Conservation (phyloP, 2,329 filamentous ascomycete genomes). For the Verticillium tricorpus region DNA sequence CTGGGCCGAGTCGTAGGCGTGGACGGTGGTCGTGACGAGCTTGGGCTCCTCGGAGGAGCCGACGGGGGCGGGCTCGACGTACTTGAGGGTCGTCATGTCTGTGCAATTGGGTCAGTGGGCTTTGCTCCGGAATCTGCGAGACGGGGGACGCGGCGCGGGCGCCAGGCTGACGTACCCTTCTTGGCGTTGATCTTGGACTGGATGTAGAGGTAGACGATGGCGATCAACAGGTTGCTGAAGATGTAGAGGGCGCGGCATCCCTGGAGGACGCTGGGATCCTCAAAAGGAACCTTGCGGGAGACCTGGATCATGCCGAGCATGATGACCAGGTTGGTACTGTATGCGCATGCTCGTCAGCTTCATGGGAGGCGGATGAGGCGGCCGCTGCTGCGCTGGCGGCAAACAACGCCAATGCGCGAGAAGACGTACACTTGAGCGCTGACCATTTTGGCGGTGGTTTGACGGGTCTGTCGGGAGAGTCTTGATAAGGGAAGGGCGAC, state of each 20-base stretch:
- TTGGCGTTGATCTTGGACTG: slow-evolving; percentile 87
- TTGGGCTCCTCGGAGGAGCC: slow-evolving; percentile 92
- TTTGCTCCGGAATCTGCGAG: background rate
- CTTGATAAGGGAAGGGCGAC: background rate
- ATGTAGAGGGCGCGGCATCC: slow-evolving; percentile 50
- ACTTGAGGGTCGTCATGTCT: slow-evolving; percentile 98
- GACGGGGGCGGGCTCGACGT: slow-evolving; percentile 93
- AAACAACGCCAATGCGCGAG: background rate
- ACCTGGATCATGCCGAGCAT: slow-evolving; percentile 98
- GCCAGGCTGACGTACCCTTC: slow-evolving; percentile 65
- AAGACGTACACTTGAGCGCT: slow-evolving; percentile 21
- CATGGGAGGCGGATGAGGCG: background rate
- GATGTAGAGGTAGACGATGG: slow-evolving; percentile 78
- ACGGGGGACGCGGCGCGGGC: background rate
- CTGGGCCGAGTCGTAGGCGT: slow-evolving; percentile 89
- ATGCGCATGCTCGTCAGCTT: slow-evolving; percentile 18
- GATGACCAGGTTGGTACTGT: slow-evolving; percentile 87
- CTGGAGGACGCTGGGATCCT: slow-evolving; percentile 65
- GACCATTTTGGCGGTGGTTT: slow-evolving; percentile 17
- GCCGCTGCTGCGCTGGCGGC: background rate
- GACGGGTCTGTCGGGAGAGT: background rate
- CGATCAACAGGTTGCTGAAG: slow-evolving; percentile 73
- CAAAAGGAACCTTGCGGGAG: slow-evolving; percentile 91
- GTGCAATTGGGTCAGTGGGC: slow-evolving; percentile 7
- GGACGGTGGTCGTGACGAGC: slow-evolving; percentile 91